Base-by-base conservation (phyloP, 208 protist species). In the Leptomonas pyrrhocoris region DNA sequence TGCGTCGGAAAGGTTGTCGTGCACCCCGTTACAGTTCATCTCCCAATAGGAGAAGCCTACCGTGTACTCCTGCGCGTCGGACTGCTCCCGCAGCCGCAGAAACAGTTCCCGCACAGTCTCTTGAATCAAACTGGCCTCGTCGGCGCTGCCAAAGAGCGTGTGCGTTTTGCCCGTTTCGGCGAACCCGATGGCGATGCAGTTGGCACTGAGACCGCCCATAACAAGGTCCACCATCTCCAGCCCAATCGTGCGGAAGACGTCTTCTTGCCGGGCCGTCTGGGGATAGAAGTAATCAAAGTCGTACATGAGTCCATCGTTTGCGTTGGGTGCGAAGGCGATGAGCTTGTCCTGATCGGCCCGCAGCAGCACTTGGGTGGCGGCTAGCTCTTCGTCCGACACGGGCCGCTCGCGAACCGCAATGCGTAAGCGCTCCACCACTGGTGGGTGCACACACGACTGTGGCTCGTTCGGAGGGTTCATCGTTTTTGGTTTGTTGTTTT, bases 231-330 rank as follows among this genome's bases (percentile, higher is more conserved):
- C 86, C 89, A 97, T 94, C 67, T 93, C 85, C 45, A 80, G 51
- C 2, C 93, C 93, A 42, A 97, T 92, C 16, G 88, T 93, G 43
- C 73, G 63, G 65, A 89, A 88, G 13, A 97, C 56, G 49, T 94
- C 87, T 11, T 89, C 71, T 61, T 95, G 89, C 9, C 81, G 84
- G n/a, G 89, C 69, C 30, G 86, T 81, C 48, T 83, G 76, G 2
- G 93, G 86, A 65, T 91, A 96, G 66, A 86, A 94, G 74, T 94
- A 97, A 74, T 97, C 93, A 48, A 91, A 96, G 81, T 96, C 80
- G 69, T 95, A 97, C 86, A 95, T 87, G 34, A 95, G 80, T 28
- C 90, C 93, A 60, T 92, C 79, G 11, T 60, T 45, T 23, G 78
- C 58, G 31, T 72, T 67, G 4, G 89, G 89, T 0, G 86, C 73